Base-by-base conservation (phyloP, 2,329 filamentous ascomycete species). In the Colletotrichum salicis region DNA sequence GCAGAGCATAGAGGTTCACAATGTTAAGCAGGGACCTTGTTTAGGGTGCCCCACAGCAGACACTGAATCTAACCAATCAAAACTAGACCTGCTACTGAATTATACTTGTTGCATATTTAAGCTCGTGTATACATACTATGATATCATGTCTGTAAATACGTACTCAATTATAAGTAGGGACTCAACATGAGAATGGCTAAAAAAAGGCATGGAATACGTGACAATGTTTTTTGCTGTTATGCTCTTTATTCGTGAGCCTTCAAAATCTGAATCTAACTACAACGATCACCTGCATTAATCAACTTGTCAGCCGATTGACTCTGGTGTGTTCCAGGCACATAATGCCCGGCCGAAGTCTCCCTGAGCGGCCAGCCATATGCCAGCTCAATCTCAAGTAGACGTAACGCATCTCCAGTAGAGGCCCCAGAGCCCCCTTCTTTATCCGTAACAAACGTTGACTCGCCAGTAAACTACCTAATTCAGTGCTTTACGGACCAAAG, bases 401-500 rank as follows among this genome's bases (percentile, higher is more conserved):
- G 22, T 60, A 55, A 64, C 27, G n/a, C 31, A 63, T 19, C 37
- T 57, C 11, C 15, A n/a, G 29, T 24, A 2, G 8, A 37, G 27
- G 22, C 8, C 10, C 19, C n/a, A 48, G 15, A 41, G 7, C 37
- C n/a, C 4, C 33, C 19, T 67, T 51, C 33, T 33, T 29, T 54
- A 55, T 33, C 24, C 45, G 15, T 54, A 22, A 6, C 19, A 45
- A n/a, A 24, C 13, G 24, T 12, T 59, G 29, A 33, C 27, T 54
- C 33, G 33, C 19, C 33, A 8, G 19, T 33, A 19, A 19, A 11
- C n/a, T 11, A 13, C 22, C n/a, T 15, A 6, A 31, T 62, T 72
- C 41, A 82, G 63, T 80, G 82, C 79, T 86, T 88, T 66, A 90
- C 84, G 10, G 86, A 85, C 90, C 90, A 92, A 59, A 92, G 76